Evolutionary conservation across 2,329 filamentous ascomycete species (phyloP), one percentile per base, ranked within the genome.

Genomic region (Phaeoacremonium minimum): DNA sequence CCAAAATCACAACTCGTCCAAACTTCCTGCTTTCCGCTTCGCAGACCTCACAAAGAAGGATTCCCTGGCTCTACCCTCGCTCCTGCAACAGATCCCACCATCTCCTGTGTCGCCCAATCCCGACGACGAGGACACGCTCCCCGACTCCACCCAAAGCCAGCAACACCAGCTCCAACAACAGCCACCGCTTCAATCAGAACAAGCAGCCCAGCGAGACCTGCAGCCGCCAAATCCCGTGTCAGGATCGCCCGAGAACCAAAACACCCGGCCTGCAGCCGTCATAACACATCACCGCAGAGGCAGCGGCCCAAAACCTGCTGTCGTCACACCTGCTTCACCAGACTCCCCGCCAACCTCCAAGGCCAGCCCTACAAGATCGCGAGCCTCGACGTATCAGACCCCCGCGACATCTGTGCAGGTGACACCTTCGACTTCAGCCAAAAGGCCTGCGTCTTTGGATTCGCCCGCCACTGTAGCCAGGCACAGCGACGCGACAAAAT

Each of bases 11-110:
- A 75, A 66, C 49, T 68, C 71, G 28, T 77, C 73, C 43, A 77
- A 76, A 48, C 57, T 76, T 45, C 73, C 74, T 18, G 64, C 72
- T 15, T 75, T 71, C 53, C 73, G 73, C 40, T 73, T 73, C 50
- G 67, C 63, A 45, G 72, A 76, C 56, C 58, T 69, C 37, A 58
- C 58, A 38, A 62, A 60, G 41, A 58, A 61, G 42, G 49, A 59
- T 20, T 45, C 53, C 32, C 54, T 64, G 26, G 47, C 51, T 26
- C 61, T 31, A 53, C 52, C 37, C 52, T 61, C 32, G 38, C 49
- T 58, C 40, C 59, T 57, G 42, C 59, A 56, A 20, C 54, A 55
- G 41, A 53, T 60, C 42, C 63, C 61, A 26, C 63, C 60, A 14
- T 63, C 64, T 41, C 22, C 22, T 32, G 30, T 19, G 33, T 18